A percentile compares a stretch with the other conserved stretches of the same genome.
These are phyloP conservation scores for Pyrus bretschneideri DNA, from an alignment of 306 rosid species.

Conservation along the genomic window DNA sequence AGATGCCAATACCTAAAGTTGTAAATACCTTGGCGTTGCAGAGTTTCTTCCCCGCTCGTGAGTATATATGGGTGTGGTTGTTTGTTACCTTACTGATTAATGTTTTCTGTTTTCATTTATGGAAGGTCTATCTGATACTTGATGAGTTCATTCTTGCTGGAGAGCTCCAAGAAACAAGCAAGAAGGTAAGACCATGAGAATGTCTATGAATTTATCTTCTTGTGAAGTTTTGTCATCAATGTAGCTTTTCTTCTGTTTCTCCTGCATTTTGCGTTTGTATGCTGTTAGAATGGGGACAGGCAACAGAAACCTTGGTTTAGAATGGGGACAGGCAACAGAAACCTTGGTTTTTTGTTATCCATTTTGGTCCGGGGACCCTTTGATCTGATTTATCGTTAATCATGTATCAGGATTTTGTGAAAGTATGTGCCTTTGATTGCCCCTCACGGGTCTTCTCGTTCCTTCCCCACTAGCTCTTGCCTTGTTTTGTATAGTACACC, in stretches of 20 bases:
- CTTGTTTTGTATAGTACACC: neutral
- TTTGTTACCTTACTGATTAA: constrained; percentile 4
- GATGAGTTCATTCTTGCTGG: constrained; percentile 65
- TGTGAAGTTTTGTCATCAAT: neutral
- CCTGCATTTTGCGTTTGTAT: neutral
- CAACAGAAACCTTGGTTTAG: neutral
- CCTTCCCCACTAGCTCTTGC: neutral
- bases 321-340: neutral
- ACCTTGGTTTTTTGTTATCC: neutral
- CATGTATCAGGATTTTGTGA: neutral
- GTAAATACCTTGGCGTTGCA: neutral
- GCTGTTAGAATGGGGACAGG: neutral
- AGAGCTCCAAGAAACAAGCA: constrained; percentile 69
- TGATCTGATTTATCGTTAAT: neutral
- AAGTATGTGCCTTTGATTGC: neutral
- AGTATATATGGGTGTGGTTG: neutral
- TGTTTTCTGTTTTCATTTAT: constrained; percentile 5
- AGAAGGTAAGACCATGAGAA: constrained; percentile 30
- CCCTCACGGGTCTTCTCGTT: neutral
- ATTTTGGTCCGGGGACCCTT: neutral
- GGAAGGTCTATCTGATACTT: constrained; percentile 54
- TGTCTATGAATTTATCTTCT: neutral
- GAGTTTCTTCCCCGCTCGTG: neutral
- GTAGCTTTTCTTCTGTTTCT: neutral
- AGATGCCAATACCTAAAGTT: neutral